Conservation (phyloP, 2,329 filamentous ascomycete genomes). For the Geosmithia flava region DNA sequence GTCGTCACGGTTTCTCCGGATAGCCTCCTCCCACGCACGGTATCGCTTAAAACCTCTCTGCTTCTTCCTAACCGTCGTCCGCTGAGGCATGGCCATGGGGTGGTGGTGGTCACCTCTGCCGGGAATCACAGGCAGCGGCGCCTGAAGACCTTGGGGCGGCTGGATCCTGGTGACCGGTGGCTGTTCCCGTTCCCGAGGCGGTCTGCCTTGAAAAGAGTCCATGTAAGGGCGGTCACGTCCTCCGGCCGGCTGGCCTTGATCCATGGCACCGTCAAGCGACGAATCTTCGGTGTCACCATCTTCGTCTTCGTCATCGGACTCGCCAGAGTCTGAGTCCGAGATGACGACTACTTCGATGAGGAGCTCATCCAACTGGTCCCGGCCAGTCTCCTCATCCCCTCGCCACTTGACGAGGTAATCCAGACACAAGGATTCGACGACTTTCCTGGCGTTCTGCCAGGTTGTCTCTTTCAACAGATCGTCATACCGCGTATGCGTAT, state of each 20-base stretch:
- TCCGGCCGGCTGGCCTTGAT: neutral
- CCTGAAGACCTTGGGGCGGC: constrained; percentile 6
- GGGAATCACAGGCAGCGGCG: constrained; percentile 4
- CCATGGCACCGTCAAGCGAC: constrained; percentile 8
- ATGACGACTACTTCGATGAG: constrained; percentile 55
- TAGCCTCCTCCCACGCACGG: constrained; percentile 27
- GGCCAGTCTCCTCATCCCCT: constrained; percentile 56
- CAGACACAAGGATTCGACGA: constrained; percentile 47
- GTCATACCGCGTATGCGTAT: constrained; percentile 56
- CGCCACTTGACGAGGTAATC: constrained; percentile 60
- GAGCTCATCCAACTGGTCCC: constrained; percentile 56
- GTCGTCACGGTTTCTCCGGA: constrained; percentile 16
- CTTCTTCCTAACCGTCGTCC: constrained; percentile 14
- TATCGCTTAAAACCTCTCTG: constrained; percentile 35
- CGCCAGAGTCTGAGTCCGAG: constrained; percentile 42
- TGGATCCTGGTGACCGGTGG: neutral
- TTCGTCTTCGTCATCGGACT: constrained; percentile 12
- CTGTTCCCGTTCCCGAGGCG: neutral
- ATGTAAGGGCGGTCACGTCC: neutral
- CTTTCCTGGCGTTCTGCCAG: constrained; percentile 47
- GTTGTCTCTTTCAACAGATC: constrained; percentile 42
- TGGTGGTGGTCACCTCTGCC: neutral
- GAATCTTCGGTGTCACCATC: neutral
- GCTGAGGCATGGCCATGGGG: neutral
- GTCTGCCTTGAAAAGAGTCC: neutral